Evolutionary conservation across 2,329 filamentous ascomycete species (phyloP).

Genomic region (Penicillium hesseltinei): DNA sequence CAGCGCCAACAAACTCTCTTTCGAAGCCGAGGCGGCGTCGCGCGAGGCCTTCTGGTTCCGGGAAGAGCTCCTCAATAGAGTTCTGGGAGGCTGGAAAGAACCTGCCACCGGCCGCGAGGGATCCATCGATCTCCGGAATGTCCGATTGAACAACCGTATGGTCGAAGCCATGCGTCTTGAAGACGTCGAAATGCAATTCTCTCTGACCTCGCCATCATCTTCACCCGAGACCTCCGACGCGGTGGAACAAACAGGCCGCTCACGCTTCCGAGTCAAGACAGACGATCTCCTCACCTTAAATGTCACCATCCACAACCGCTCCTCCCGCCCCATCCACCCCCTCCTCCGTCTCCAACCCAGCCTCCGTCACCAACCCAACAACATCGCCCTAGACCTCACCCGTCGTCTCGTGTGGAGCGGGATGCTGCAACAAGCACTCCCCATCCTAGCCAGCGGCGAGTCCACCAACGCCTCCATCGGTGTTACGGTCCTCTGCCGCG

Average conservation of each 20-base stretch:
- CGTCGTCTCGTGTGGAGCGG: constrained; percentile 84
- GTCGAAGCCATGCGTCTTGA: constrained; percentile 79
- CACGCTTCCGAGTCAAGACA: constrained; percentile 49
- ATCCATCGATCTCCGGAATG: constrained; percentile 70
- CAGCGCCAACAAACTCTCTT: constrained; percentile 72
- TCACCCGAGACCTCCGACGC: constrained; percentile 14
- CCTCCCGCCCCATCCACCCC: constrained; percentile 63
- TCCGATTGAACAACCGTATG: constrained; percentile 74
- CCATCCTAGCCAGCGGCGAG: constrained; percentile 59
- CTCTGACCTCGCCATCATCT: constrained; percentile 38
- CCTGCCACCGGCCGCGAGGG: constrained; percentile 60
- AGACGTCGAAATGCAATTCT: constrained; percentile 66
- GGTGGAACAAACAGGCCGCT: constrained; percentile 43
- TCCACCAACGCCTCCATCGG: constrained; percentile 64
- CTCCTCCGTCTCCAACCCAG: constrained; percentile 74
- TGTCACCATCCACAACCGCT: constrained; percentile 74
- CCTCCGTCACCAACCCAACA: constrained; percentile 68
- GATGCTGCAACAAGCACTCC: constrained; percentile 71
- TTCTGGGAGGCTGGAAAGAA: constrained; percentile 71
- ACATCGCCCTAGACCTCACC: constrained; percentile 74
- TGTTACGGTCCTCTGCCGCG: constrained; percentile 71
- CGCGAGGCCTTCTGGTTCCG: constrained; percentile 91
- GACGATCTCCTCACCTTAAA: constrained; percentile 69
- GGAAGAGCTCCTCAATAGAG: constrained; percentile 69
- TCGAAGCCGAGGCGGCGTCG: constrained; percentile 72